A percentile compares a stretch with the other conserved stretches of the same genome.
Conservation (phyloP, 176 grass and related monocot genomes). For the Oryza glaberrima region DNA sequence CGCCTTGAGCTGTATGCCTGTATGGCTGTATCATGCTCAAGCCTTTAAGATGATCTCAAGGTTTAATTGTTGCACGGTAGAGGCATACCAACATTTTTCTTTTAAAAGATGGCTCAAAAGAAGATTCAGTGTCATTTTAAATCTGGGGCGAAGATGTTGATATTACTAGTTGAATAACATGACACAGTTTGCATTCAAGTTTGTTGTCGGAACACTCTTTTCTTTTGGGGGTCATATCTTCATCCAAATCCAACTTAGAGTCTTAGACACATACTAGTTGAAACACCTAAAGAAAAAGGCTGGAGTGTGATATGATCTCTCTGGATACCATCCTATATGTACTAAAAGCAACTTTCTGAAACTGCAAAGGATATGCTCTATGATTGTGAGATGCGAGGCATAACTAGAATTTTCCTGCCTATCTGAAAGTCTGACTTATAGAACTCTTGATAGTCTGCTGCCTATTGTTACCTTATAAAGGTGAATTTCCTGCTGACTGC, state of each 20-base stretch:
- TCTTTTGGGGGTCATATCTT: background rate
- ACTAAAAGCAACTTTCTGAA: background rate
- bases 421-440: conserved; percentile 5
- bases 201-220: background rate
- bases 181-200: background rate
- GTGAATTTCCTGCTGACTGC: background rate
- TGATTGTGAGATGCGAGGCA: background rate
- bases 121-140: background rate
- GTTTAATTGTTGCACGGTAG: conserved; percentile 11
- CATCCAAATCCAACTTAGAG: background rate
- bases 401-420: background rate
- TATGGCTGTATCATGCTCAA: background rate
- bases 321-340: conserved; percentile 1
- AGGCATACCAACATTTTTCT: background rate
- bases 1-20: background rate
- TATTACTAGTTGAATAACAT: background rate
- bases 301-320: background rate
- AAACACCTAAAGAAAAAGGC: background rate
- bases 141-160: background rate
- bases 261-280: background rate
- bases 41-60: background rate
- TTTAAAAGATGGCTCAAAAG: background rate
- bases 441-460: background rate
- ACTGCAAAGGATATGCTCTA: background rate
- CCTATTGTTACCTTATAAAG: background rate